Percentiles rank a stretch among this genome's conserved stretches.
Evolutionary conservation across 208 protist species (phyloP).

Genomic region (Entamoeba invadens): DNA sequence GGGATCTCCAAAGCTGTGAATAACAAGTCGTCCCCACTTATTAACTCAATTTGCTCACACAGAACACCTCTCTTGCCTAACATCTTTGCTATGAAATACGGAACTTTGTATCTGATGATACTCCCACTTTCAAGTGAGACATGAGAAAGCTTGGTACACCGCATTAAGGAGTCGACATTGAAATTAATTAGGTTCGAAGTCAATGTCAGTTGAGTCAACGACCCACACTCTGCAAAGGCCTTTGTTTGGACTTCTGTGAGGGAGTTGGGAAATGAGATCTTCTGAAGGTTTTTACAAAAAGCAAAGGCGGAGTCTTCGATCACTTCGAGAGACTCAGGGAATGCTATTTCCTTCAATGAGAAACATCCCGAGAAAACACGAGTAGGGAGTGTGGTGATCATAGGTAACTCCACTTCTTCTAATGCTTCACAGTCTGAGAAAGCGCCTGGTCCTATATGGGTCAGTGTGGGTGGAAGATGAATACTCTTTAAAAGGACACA

Average conservation of each 20-base stretch:
- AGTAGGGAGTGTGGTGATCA: not conserved
- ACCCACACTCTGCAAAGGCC: not conserved
- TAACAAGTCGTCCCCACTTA: not conserved
- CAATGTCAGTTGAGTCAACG: not conserved
- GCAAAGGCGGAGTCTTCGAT: not conserved
- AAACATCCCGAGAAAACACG: not conserved
- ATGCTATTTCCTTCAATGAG: not conserved
- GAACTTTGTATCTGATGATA: not conserved
- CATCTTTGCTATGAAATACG: not conserved
- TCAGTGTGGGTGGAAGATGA: not conserved
- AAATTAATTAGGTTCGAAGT: not conserved
- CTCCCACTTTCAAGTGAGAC: not conserved
- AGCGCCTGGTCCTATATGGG: not conserved
- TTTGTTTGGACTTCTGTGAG: not conserved
- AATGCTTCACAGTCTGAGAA: not conserved
- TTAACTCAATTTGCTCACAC: not conserved
- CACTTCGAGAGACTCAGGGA: not conserved
- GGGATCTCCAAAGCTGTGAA: not conserved
- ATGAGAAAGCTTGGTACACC: not conserved
- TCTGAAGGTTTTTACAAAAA: not conserved
- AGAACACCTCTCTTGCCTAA: not conserved
- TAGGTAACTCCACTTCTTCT: not conserved
- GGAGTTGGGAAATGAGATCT: not conserved
- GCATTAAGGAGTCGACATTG: not conserved
- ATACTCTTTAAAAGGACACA: not conserved